Evolutionary conservation across 192 early-diverging fungal species (phyloP).

Genomic region (Rhizophagus sp.): DNA sequence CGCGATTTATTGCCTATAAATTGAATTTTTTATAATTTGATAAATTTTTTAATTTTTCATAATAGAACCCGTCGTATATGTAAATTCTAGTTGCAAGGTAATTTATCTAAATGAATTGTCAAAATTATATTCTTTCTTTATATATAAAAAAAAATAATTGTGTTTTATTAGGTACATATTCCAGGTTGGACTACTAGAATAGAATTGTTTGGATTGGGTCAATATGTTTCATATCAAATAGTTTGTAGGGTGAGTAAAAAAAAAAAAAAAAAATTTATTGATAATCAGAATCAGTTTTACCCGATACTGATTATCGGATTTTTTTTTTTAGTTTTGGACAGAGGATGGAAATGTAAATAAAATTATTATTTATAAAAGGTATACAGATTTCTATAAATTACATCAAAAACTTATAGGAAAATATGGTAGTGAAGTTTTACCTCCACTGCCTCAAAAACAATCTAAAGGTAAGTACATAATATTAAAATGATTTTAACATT

Average conservation of each 20-base stretch:
- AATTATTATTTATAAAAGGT: neutral
- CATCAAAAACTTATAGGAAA: neutral
- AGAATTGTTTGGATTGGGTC: neutral
- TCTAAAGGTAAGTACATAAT: neutral
- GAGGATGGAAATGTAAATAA: neutral
- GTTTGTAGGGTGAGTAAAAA: neutral
- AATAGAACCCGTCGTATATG: neutral
- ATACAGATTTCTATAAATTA: neutral
- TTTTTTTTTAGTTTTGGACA: constrained; percentile 4
- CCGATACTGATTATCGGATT: neutral
- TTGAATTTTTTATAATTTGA: neutral
- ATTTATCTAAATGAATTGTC: too few species aligned
- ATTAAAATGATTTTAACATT: neutral
- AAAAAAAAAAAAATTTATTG: neutral
- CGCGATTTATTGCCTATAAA: neutral
- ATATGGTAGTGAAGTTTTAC: neutral
- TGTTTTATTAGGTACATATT: neutral
- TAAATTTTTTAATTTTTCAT: neutral
- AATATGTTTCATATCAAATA: constrained; percentile 14
- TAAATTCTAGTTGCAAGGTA: neutral
- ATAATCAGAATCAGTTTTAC: neutral
- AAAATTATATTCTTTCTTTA: too few species aligned
- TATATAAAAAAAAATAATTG: too few species aligned
- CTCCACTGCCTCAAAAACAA: neutral
- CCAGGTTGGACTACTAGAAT: neutral